These are phyloP conservation scores for Coelastrella sp. DNA, from an alignment of 139 green algal species.

Conservation along the genomic window DNA sequence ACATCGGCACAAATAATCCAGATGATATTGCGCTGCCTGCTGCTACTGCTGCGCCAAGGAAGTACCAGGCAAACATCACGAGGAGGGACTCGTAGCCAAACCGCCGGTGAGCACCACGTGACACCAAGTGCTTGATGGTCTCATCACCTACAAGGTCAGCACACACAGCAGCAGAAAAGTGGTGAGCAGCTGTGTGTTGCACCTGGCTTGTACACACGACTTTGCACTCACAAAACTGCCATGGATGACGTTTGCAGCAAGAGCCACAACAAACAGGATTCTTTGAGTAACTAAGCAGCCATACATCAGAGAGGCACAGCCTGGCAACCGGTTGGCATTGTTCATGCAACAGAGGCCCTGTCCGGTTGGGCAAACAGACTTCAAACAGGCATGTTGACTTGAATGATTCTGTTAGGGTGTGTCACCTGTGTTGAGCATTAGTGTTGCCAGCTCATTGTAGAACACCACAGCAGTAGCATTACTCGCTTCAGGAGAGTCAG, in stretches of 20 bases:
- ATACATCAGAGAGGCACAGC: too few relatives aligned
- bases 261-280: too few relatives aligned
- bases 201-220: too few relatives aligned
- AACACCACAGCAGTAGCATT: too few relatives aligned
- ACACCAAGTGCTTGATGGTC: constrained; percentile 86
- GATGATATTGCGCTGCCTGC: constrained; percentile 78
- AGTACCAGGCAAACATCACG: constrained; percentile 78
- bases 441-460: constrained; percentile 76
- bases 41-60: constrained; percentile 55
- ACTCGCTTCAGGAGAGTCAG: constrained; percentile 23
- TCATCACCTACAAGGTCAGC: constrained; percentile 86
- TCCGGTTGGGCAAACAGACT: too few relatives aligned
- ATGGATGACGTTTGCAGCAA: too few relatives aligned
- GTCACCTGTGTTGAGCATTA: constrained; percentile 76
- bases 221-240: too few relatives aligned
- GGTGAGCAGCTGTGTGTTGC: background rate
- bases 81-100: constrained; percentile 85
- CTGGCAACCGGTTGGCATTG: too few relatives aligned
- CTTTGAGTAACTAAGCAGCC: too few relatives aligned
- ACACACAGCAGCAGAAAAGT: background rate
- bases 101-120: constrained; percentile 83
- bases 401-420: background rate
- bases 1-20: too few relatives aligned
- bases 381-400: too few relatives aligned
- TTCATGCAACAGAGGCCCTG: too few relatives aligned